Base-by-base conservation (phyloP, 345 rosid species). In the Salix purpurea region DNA sequence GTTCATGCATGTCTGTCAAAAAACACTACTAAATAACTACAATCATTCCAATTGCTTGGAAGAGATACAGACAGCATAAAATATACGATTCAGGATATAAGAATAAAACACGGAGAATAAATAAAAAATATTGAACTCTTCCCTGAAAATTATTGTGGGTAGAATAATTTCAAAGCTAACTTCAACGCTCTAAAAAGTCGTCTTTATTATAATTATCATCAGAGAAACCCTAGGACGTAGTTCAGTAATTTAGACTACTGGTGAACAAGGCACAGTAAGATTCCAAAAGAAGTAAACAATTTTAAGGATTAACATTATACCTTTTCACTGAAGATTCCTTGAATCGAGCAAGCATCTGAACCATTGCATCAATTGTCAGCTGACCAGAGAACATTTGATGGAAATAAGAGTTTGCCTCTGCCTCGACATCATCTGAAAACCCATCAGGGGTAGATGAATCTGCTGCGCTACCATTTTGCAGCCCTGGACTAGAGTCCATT, bases 361-460 rank as follows among this genome's bases (percentile, higher is more conserved):
- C 96, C 96, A 96, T 92, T 32, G 92, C 86, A 72, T 96, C 99
- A 73, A 90, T 88, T 77, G 90, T 84, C 86, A 96, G 78, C 83
- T 85, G 92, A 78, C 91, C 91, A 77, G 96, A 93, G 84, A 93
- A 96, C 96, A 93, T 96, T 80, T 93, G 90, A 82, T 91, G 99
- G 81, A 96, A 96, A 77, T 92, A 93, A 73, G 96, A 90, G 80
- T 96, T 96, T 71, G 98, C 99, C 84, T 96, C 99, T 11, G 83
- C 78, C 90, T 96, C 99, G 70, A 96, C 88, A 78, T 93, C 99
- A 73, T 85, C 92, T 12, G 92, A 86, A 82, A 84, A 90, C 71
- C 89, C 91, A 61, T 87, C 93, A 80, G 92, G 82, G 58, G 91
- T 40, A 52, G 97, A 79, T 40, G 92, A 83, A 75, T 96, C 93